Evolutionary conservation across 345 rosid species (phyloP).

Genomic region (Corchorus capsularis): DNA sequence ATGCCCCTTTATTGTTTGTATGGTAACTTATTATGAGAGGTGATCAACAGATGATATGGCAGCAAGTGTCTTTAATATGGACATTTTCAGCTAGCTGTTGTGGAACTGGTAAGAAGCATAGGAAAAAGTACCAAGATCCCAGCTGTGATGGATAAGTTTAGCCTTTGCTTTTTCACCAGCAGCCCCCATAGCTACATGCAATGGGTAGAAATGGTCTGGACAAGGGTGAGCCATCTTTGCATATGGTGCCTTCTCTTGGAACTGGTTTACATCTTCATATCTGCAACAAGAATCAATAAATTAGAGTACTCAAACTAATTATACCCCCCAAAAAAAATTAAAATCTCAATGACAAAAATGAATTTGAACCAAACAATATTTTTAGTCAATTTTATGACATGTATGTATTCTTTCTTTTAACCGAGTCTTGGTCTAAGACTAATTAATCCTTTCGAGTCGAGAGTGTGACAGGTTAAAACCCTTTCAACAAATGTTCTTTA

Average conservation of each 20-base stretch:
- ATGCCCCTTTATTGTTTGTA: background rate
- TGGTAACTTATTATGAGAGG: background rate
- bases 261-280: conserved; percentile 77
- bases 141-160: conserved; percentile 76
- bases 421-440: no score
- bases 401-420: no score
- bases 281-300: conserved; percentile 29
- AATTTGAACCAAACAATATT: no score
- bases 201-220: conserved; percentile 89
- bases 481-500: no score
- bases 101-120: conserved; percentile 78
- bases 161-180: conserved; percentile 70
- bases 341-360: no score
- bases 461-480: no score
- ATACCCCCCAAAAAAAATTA: no score
- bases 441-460: no score
- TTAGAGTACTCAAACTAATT: background rate
- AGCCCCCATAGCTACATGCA: conserved; percentile 93
- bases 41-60: background rate
- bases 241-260: conserved; percentile 62
- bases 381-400: no score
- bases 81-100: conserved; percentile 32
- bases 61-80: background rate
- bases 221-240: conserved; percentile 79
- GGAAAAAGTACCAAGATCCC: conserved; percentile 69